phyloP scores from a whole-genome alignment of 2,329 filamentous ascomycete genomes.

The Colletotrichum orchidophilum region DNA sequence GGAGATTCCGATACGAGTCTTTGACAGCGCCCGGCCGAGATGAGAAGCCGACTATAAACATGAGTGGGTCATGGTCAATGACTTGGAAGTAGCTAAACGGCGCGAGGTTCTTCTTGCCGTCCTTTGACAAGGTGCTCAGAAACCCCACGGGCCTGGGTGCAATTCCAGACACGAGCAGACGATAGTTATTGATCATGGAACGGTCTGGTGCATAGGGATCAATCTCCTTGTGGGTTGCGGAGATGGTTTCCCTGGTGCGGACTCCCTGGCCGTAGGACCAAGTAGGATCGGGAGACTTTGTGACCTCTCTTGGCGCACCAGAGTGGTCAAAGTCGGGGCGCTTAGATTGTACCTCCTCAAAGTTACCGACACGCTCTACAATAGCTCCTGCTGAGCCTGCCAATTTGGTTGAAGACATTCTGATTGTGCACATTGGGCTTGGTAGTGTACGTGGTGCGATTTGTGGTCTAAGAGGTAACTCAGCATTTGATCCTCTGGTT shows the following conservation, averaged over 20 bases:
- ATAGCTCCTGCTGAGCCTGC: not conserved
- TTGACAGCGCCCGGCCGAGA: constrained; percentile 65
- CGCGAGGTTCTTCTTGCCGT: constrained; percentile 78
- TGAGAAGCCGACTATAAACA: constrained; percentile 73
- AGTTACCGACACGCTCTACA: constrained; percentile 53
- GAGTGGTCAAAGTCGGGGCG: constrained; percentile 67
- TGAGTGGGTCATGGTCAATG: constrained; percentile 84
- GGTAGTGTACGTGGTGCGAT: not conserved
- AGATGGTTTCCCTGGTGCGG: constrained; percentile 45
- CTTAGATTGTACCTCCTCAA: constrained; percentile 75
- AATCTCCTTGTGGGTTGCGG: constrained; percentile 72
- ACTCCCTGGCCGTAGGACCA: constrained; percentile 68
- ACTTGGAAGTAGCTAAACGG: constrained; percentile 90
- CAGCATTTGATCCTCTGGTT: not conserved
- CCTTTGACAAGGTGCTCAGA: constrained; percentile 62
- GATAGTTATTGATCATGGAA: constrained; percentile 80
- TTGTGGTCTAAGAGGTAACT: not conserved
- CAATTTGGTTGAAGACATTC: not conserved
- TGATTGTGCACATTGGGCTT: too few species aligned
- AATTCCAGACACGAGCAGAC: constrained; percentile 83
- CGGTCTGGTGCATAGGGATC: constrained; percentile 81
- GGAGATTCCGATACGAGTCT: constrained; percentile 80
- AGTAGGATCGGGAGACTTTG: constrained; percentile 67
- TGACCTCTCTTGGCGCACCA: constrained; percentile 60
- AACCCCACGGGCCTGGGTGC: constrained; percentile 58